A percentile compares a stretch with the other conserved stretches of the same genome.
Evolutionary conservation across 495 filamentous ascomycete species (phyloP).

Genomic region (Umbilicaria muhlenbergii): DNA sequence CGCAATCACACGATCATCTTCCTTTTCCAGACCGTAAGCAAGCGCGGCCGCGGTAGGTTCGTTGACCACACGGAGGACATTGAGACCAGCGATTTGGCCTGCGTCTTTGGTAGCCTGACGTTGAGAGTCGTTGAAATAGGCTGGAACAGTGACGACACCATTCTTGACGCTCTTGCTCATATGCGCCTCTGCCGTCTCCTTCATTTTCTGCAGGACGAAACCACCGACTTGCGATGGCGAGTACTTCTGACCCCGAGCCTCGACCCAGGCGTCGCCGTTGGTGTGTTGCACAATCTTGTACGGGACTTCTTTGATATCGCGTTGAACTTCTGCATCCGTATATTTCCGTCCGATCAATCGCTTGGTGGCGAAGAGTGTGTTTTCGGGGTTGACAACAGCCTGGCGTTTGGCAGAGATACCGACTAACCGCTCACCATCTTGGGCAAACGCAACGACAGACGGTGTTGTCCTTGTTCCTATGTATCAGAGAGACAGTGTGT

Average conservation of each 20-base stretch:
- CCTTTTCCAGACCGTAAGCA: slow-evolving; percentile 91
- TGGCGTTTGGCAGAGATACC: slow-evolving; percentile 98
- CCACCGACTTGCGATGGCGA: slow-evolving; percentile 97
- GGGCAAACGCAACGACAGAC: slow-evolving; percentile 90
- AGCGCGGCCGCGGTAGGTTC: slow-evolving; percentile 91
- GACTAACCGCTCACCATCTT: slow-evolving; percentile 93
- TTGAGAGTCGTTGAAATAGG: slow-evolving; percentile 97
- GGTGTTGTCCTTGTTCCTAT: slow-evolving; percentile 89
- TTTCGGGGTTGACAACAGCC: slow-evolving; percentile 97
- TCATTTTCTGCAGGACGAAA: slow-evolving; percentile 96
- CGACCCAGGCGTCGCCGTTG: slow-evolving; percentile 96
- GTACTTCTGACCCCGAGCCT: slow-evolving; percentile 92
- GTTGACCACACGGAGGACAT: slow-evolving; percentile 93
- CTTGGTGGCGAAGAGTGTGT: slow-evolving; percentile 98
- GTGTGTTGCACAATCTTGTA: slow-evolving; percentile 99
- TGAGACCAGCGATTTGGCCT: slow-evolving; percentile 87
- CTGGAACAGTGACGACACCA: slow-evolving; percentile 89
- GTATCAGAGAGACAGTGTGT: slow-evolving; percentile 5
- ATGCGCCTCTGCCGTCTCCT: slow-evolving; percentile 90
- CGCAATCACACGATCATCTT: slow-evolving; percentile 76
- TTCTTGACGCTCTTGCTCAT: slow-evolving; percentile 83
- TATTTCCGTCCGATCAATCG: slow-evolving; percentile 98
- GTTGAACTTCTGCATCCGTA: slow-evolving; percentile 89
- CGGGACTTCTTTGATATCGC: slow-evolving; percentile 94
- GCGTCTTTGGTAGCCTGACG: slow-evolving; percentile 97